Conservation (phyloP, 768 basidiomycete species). For the Pholiota microspora region DNA sequence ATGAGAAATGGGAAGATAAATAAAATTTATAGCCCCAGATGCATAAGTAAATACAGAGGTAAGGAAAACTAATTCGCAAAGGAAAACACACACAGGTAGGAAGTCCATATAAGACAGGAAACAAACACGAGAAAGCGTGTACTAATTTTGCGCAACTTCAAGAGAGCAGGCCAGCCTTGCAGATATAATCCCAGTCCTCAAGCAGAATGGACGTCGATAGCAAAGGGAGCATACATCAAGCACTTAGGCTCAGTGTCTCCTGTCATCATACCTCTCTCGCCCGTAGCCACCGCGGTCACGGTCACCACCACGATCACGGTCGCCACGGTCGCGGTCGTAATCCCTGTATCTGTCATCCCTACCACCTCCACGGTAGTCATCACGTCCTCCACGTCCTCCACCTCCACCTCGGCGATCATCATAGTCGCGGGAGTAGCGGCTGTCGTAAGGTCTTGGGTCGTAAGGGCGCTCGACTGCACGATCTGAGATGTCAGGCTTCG, state of each 20-base stretch:
- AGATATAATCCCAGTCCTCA: constrained; percentile 4
- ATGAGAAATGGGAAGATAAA: neutral
- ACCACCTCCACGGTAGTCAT: constrained; percentile 43
- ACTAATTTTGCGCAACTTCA: constrained; percentile 1
- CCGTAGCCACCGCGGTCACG: constrained; percentile 34
- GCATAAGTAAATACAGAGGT: constrained; percentile 8
- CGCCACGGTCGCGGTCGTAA: constrained; percentile 39
- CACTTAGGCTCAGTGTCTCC: constrained; percentile 27
- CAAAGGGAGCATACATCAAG: neutral
- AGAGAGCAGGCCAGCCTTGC: constrained; percentile 7
- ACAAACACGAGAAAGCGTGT: neutral
- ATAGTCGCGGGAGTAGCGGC: constrained; percentile 71
- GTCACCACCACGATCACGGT: constrained; percentile 31
- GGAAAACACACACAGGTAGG: neutral
- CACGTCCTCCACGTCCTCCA: constrained; percentile 40
- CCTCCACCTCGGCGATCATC: constrained; percentile 53
- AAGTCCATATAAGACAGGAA: constrained; percentile 1
- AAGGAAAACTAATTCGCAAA: constrained; percentile 2
- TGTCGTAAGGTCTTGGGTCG: constrained; percentile 90
- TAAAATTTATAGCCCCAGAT: constrained; percentile 4
- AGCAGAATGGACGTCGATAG: neutral
- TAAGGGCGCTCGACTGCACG: constrained; percentile 77
- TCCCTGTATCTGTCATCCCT: constrained; percentile 48
- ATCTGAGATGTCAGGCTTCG: constrained; percentile 12
- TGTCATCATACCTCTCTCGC: constrained; percentile 34